Evolutionary conservation across 371 early-diverging fungal genomes (phyloP), one percentile per base, ranked within the genome.

Genomic region (Mycotypha africana): DNA sequence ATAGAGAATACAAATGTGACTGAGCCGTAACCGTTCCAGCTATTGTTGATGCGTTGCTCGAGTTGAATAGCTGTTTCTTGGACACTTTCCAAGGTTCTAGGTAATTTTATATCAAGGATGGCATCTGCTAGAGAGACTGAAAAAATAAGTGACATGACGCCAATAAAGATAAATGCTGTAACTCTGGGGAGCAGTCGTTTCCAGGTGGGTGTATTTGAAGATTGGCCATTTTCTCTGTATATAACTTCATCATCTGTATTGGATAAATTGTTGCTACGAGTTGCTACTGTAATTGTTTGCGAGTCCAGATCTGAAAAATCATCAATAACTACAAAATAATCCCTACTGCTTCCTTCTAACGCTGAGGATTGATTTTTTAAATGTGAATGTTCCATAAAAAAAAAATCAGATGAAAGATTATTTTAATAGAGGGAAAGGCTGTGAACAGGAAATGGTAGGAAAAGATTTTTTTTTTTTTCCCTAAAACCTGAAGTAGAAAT

Each of bases 1-100:
- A 65, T 63, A 2, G 68, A 51, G 59, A 70, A 70, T 2, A 70
- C 67, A 46, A 58, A 45, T 3, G 62, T 56, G 2, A 70, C 68
- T 8, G 62, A 55, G 2, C 59, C 33, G 35, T 56, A 62, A 9
- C 65, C 68, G 4, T 37, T 34, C 70, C 67, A 67, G 21, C 64
- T 55, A 14, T 53, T 55, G 6, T 42, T 31, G 12, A 67, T 39
- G 38, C 67, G 33, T 19, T 41, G 40, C 21, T 70, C 70, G 5
- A 74, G 53, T 3, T 74, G 65, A 11, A 51, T 16, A n/a, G 74
- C 55, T 12, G 59, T 63, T 4, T 42, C 35, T 44, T 74, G 57
- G 10, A 70, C 56, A 38, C 70, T 66, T 15, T 60, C 51, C 6
- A 74, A 47, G 6, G 74, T 67, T 4, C 58, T 59, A 16, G 70